These are phyloP conservation scores for Carallia brachiata DNA, from an alignment of 345 rosid genomes.

Conservation along the genomic window DNA sequence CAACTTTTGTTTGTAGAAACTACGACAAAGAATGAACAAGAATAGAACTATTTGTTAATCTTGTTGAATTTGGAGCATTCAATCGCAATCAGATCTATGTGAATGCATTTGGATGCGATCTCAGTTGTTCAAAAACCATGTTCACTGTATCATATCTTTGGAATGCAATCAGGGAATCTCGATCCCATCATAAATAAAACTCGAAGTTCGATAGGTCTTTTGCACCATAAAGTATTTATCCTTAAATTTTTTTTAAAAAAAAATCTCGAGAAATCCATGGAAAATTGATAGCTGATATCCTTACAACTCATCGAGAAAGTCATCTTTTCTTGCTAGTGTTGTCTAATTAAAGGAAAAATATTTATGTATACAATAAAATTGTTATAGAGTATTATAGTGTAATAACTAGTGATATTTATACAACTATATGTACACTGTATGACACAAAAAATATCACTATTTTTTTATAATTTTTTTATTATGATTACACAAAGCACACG, in stretches of 20 bases:
- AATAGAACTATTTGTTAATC: background rate
- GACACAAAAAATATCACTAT: no score
- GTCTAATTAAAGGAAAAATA: no score
- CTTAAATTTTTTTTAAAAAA: no score
- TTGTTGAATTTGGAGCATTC: background rate
- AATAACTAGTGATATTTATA: no score
- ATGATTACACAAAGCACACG: no score
- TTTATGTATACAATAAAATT: no score
- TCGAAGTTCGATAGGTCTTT: no score
- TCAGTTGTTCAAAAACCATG: slow-evolving; percentile 9
- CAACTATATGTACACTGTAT: no score
- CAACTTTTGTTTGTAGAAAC: slow-evolving; percentile 3
- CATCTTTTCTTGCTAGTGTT: background rate
- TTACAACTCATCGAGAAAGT: background rate
- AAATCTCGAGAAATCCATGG: no score
- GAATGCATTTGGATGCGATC: background rate
- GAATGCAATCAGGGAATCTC: background rate
- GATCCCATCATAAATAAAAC: background rate
- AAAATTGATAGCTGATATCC: background rate
- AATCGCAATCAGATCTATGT: background rate
- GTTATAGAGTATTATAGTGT: no score
- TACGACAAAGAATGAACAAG: background rate
- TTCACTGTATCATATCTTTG: slow-evolving; percentile 18
- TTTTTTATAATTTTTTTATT: no score
- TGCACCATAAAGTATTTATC: no score